A percentile compares a stretch with the other conserved stretches of the same genome.
phyloP scores from a whole-genome alignment of 208 protist species.

The Naegleria fowleri region DNA sequence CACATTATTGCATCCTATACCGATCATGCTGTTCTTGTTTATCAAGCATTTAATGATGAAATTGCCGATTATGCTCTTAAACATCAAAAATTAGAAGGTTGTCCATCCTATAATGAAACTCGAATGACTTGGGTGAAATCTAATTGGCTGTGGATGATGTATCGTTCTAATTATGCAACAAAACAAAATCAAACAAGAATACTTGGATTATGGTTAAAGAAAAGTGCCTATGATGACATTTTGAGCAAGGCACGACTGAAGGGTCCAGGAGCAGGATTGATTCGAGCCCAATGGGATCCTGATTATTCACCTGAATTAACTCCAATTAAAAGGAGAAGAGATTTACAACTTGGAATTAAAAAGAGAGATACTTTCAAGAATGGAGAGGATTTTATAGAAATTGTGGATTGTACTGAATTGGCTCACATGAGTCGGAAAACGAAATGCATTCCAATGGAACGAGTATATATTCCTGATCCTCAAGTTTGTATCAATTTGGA shows the following conservation, averaged over 20 bases:
- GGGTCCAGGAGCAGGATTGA: not conserved
- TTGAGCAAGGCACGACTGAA: not conserved
- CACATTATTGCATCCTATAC: conserved; percentile 2
- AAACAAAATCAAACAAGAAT: not conserved
- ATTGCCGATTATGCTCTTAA: conserved; percentile 48
- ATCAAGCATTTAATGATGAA: conserved; percentile 51
- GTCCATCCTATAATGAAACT: conserved; percentile 35
- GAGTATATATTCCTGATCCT: not conserved
- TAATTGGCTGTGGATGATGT: conserved; percentile 59
- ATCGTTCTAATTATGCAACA: conserved; percentile 11
- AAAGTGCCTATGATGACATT: conserved; percentile 20
- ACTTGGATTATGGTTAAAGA: conserved; percentile 28
- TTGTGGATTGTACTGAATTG: not conserved
- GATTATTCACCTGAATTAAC: not conserved
- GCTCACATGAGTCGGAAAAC: not conserved
- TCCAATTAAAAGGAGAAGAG: not conserved
- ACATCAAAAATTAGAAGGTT: conserved; percentile 45
- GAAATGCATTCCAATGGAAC: not conserved
- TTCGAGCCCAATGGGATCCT: not conserved
- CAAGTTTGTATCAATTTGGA: not conserved
- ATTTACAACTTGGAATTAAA: not conserved
- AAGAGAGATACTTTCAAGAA: not conserved
- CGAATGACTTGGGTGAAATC: conserved; percentile 58
- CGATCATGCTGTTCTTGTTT: conserved; percentile 50
- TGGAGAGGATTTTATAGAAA: not conserved